Evolutionary conservation across 768 basidiomycete genomes (phyloP).

Genomic region (Tricholoma bakamatsutake): DNA sequence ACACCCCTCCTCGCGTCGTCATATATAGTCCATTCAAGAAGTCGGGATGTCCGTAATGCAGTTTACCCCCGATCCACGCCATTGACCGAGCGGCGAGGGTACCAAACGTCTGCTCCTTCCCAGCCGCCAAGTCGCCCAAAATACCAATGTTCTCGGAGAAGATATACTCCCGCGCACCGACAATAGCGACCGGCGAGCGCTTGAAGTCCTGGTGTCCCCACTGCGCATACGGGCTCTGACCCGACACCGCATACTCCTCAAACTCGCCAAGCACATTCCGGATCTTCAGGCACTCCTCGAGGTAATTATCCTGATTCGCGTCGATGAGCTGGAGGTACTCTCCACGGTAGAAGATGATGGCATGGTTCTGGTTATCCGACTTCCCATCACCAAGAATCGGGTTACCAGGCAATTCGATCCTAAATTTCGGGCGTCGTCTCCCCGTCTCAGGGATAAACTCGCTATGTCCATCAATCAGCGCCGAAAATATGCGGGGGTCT

Average conservation of each 20-base stretch:
- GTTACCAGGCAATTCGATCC: conserved; percentile 97
- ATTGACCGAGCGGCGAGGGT: conserved; percentile 93
- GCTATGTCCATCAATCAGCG: conserved; percentile 96
- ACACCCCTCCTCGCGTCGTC: conserved; percentile 97
- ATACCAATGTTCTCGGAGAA: conserved; percentile 99
- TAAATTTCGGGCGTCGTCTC: conserved; percentile 91
- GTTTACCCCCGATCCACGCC: conserved; percentile 97
- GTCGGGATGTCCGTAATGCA: conserved; percentile 99
- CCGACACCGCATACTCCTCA: conserved; percentile 84
- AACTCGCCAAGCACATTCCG: conserved; percentile 97
- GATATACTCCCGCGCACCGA: conserved; percentile 98
- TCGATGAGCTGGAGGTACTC: conserved; percentile 99
- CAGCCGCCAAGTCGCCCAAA: conserved; percentile 95
- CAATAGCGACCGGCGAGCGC: conserved; percentile 88
- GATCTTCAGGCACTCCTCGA: conserved; percentile 99
- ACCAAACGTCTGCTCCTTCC: conserved; percentile 99
- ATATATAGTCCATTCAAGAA: conserved; percentile 97
- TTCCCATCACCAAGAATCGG: conserved; percentile 99
- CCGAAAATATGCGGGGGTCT: conserved; percentile 91
- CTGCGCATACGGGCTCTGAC: conserved; percentile 87
- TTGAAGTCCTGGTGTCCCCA: conserved; percentile 88
- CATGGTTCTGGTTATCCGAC: conserved; percentile 99
- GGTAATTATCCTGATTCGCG: conserved; percentile 99
- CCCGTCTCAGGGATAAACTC: conserved; percentile 90
- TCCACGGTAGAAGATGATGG: conserved; percentile 98